phyloP scores from a whole-genome alignment of 352 stramenopile genomes.

The Phytophthora capsici region DNA sequence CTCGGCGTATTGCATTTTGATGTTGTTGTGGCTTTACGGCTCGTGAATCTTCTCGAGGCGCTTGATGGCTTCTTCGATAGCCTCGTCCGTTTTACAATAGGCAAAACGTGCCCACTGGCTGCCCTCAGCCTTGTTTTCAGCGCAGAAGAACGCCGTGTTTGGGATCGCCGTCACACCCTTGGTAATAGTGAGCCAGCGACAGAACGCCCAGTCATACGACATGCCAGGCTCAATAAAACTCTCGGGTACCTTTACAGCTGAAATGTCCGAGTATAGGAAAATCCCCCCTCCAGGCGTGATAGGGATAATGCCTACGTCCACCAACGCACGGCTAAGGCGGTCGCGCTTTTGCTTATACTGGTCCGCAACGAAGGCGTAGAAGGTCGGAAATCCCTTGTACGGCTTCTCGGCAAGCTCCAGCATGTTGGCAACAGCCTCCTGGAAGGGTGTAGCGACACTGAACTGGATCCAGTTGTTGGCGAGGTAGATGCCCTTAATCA shows the following conservation, averaged over 20 bases:
- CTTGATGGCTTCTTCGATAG: constrained; percentile 87
- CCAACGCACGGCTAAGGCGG: constrained; percentile 54
- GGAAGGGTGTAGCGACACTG: constrained; percentile 86
- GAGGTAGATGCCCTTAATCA: constrained; percentile 79
- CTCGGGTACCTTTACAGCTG: constrained; percentile 58
- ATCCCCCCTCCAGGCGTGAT: constrained; percentile 74
- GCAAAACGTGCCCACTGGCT: constrained; percentile 91
- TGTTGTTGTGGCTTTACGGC: constrained; percentile 9
- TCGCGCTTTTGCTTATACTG: constrained; percentile 83
- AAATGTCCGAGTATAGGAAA: constrained; percentile 87
- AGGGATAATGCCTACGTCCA: constrained; percentile 65
- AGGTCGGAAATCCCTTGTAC: constrained; percentile 78
- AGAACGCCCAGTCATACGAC: constrained; percentile 92
- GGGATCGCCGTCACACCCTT: constrained; percentile 94
- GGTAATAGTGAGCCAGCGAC: constrained; percentile 91
- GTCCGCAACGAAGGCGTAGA: constrained; percentile 82
- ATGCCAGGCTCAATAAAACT: constrained; percentile 56
- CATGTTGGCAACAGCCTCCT: constrained; percentile 85
- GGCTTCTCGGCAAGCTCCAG: constrained; percentile 68
- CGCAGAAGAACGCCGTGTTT: constrained; percentile 92
- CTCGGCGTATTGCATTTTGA: background rate
- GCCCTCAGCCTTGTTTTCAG: constrained; percentile 75
- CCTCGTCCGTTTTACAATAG: constrained; percentile 97
- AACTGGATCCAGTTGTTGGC: constrained; percentile 91
- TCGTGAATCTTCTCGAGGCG: constrained; percentile 55